Evolutionary conservation across 1,284 basidiomycete genomes (phyloP).

Genomic region (Marasmius oreades): DNA sequence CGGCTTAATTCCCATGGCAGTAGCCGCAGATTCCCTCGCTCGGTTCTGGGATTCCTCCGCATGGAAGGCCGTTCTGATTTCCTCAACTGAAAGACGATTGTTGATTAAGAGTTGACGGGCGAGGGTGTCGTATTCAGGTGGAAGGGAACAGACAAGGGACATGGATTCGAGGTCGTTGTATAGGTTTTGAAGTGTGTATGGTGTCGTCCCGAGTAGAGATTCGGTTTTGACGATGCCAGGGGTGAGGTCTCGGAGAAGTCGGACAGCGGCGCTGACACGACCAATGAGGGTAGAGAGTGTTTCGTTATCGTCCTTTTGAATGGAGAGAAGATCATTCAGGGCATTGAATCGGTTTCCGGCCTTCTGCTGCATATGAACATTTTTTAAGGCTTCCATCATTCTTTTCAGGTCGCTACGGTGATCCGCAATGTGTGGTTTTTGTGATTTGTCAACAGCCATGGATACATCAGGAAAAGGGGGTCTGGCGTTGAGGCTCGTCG

Average conservation of each 20-base stretch:
- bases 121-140: too few species aligned
- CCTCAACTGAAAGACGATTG: too few species aligned
- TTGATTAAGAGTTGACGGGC: too few species aligned
- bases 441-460: neutral
- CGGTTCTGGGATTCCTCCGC: slow-evolving; percentile 3
- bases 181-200: slow-evolving; percentile 13
- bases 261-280: too few species aligned
- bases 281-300: too few species aligned
- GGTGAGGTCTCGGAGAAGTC: slow-evolving; percentile 1
- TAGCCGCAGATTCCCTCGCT: neutral
- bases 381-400: neutral
- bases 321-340: too few species aligned
- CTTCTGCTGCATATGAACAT: neutral
- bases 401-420: neutral
- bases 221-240: neutral
- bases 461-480: too few species aligned
- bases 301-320: too few species aligned
- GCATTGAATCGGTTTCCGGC: too few species aligned
- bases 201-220: neutral
- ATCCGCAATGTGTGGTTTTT: neutral
- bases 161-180: slow-evolving; percentile 20
- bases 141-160: slow-evolving; percentile 21
- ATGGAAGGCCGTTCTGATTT: slow-evolving; percentile 9
- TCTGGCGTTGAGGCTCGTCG: too few species aligned
- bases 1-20: neutral